Base-by-base conservation (phyloP, 345 rosid genomes). In the Acer campestre region DNA sequence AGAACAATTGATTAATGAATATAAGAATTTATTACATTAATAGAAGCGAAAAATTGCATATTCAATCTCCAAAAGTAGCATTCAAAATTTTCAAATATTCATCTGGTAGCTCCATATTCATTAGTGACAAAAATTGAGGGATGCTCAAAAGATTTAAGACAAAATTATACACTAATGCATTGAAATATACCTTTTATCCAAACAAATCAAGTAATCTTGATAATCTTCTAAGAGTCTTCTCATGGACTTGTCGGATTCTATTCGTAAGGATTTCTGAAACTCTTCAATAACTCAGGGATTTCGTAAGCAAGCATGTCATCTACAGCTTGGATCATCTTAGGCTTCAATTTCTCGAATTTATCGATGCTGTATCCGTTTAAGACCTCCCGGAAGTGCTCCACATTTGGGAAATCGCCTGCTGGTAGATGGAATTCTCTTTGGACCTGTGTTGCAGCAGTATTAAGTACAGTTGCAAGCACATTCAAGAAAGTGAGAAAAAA, bases 291-390 rank as follows among this genome's bases (percentile, higher is more conserved):
- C 31, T 94, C 95, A 2, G 98, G 95, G 67, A 96, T 91, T 71
- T 96, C 97, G 62, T 91, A 89, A 10, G 92, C 98, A 1, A 94
- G 87, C 99, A 96, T 96, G 78, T 91, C 98, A 44, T 92, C 99
- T 0, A 96, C 95, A 1, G 89, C 93, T 81, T 92, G 98, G 68
- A 92, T 85, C 97, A 94, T 84, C 85, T 92, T 96, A 0, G 97
- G 97, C 80, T 92, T 91, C 82, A 96, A 46, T 75, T 90, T 96
- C 82, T 96, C 98, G 7, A 96, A 94, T 75, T 86, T 91, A 67
- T 94, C 98, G 10, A 96, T 82, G 84, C 71, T 94, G 68, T 94
- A 92, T 2, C 94, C 87, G 40, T 79, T 92, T 82, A 96, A 80
- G 14, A 87, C 88, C 83, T 92, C 93, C 77, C 79, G 88, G 55